Base-by-base conservation (phyloP, 2,329 filamentous ascomycete genomes). In the Blastomyces silverae region DNA sequence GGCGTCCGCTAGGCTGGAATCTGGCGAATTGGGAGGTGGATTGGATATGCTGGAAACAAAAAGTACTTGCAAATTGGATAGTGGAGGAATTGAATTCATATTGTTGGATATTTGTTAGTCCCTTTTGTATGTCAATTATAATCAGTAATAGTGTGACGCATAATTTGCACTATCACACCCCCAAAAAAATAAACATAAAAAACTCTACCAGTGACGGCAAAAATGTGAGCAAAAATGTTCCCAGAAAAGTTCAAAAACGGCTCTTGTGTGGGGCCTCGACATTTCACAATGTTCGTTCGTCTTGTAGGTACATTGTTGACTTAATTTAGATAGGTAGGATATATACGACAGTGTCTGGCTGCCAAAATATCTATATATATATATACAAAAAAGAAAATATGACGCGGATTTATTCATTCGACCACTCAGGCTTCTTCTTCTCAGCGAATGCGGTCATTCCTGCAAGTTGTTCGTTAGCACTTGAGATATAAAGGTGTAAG, bases 361-460 rank as follows among this genome's bases (percentile, higher is more conserved):
- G 56, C 37, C 37, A 28, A 59, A 59, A 59, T 57, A 39, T 39
- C 10, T 57, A 44, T 58, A 44, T 50, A 61, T 63, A 63, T 44
- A 42, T 28, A 60, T 60, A 60, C 25, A 63, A 55, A 52, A 57
- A 57, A 39, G 4, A 13, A 22, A 44, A n/a, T 8, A 39, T 3
- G 57, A 11, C 25, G 25, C 25, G 39, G 15, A 61, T 69, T 68
- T 84, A 95, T 75, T 91, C 86, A 76, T 97, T 83, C 67, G 84
- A 87, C 93, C 94, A 99, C 76, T 94, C 87, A 0, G 94, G 81
- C 84, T 95, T 95, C 81, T 90, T 86, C 87, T 97, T 97, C 79
- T 92, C 90, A 1, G 90, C 89, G 83, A 99, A 99, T 15, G 94
- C 94, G 76, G 88, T 88, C 94, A 97, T 88, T 15, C 85, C 83